Evolutionary conservation across 2,329 filamentous ascomycete genomes (phyloP), one percentile per base, ranked within the genome.

Genomic region (Fusarium subtropicale): DNA sequence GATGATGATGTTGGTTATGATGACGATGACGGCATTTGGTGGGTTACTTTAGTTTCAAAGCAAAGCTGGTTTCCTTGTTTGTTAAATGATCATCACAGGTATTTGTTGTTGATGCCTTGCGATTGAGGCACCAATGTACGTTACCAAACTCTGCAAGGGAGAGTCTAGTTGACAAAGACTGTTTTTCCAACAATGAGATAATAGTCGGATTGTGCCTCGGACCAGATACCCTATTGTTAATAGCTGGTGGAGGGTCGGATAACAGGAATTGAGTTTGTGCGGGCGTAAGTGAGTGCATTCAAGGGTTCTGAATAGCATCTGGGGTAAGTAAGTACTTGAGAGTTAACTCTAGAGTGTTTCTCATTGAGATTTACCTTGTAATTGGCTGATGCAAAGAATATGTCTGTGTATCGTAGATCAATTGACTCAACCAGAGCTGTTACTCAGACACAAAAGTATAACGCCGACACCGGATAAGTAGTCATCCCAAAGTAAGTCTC

Each of bases 1-100:
- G 56, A 61, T 62, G 47, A 42, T 36, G 44, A 71, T 63, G 68
- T 30, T 30, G 11, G 28, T 64, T 26, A 48, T 64, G 56, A 61
- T 61, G 46, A 41, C 30, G 44, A 71, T 64, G 69, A 72, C 55
- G 69, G 69, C 56, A 65, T 57, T n/a, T 18, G 62, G 47, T 56
- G 67, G 54, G 18, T 52, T 56, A 34, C 36, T 36, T 41, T 15
- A 30, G 28, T 30, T 30, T 30, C 28, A 30, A 24, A 42, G 13
- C 31, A 38, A 38, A 71, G 68, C 68, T 71, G 24, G 34, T 66
- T 72, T 68, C 69, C 66, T 69, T 59, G 63, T 68, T 70, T 41
- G 66, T 71, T 18, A 59, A 59, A 24, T 36, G 67, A 63, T 66
- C 68, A 38, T 47, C 50, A 30, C n/a, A 8, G 33, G 31, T 15